These are phyloP conservation scores for Sedum album DNA, from an alignment of 164 flowering plant genomes.

Conservation along the genomic window DNA sequence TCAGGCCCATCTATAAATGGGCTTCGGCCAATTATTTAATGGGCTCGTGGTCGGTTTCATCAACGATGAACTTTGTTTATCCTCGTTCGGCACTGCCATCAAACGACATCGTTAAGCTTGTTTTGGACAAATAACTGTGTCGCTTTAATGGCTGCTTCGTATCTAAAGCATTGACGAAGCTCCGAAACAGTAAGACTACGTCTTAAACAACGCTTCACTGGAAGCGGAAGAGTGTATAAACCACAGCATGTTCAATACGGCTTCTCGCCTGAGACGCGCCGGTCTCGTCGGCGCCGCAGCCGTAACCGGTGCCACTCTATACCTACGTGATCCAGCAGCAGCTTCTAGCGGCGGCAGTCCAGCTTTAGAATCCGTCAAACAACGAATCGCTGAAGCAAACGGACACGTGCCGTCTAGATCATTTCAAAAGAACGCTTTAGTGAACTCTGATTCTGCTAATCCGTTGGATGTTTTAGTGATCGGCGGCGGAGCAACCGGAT, in stretches of 20 bases:
- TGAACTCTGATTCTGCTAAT: slow-evolving; percentile 38
- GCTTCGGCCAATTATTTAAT: too few species aligned
- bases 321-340: slow-evolving; percentile 22
- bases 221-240: too few species aligned
- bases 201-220: too few species aligned
- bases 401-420: slow-evolving; percentile 59
- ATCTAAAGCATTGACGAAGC: too few species aligned
- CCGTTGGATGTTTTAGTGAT: slow-evolving; percentile 87
- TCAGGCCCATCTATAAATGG: too few species aligned
- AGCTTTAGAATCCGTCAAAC: slow-evolving; percentile 26
- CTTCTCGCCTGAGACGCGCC: slow-evolving; percentile 2
- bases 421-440: slow-evolving; percentile 53
- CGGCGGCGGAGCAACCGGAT: slow-evolving; percentile 97
- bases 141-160: too few species aligned
- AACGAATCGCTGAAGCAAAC: slow-evolving; percentile 36
- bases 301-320: slow-evolving; percentile 25
- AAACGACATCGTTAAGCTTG: too few species aligned
- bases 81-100: too few species aligned
- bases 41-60: too few species aligned
- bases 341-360: slow-evolving; percentile 34
- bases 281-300: slow-evolving; percentile 10
- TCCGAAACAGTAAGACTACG: too few species aligned
- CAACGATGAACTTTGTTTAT: too few species aligned
- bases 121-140: too few species aligned
- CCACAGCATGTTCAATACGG: background rate